Evolutionary conservation across 805 yeast species (phyloP).

Genomic region (Kregervanrija pseudodelftensis): DNA sequence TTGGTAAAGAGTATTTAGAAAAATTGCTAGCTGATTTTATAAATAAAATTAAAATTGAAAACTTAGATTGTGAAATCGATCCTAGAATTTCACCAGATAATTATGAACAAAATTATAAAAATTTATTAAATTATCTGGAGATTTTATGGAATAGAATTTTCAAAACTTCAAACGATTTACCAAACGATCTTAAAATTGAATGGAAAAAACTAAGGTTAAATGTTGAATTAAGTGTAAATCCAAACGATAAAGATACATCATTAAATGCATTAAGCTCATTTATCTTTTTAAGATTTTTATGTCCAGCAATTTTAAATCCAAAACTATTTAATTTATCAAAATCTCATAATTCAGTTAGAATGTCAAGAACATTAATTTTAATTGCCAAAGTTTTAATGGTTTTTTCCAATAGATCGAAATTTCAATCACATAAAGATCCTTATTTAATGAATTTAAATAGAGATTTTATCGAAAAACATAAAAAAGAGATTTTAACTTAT

Average conservation of each 20-base stretch:
- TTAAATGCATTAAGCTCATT: slow-evolving; percentile 78
- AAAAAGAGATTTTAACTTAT: slow-evolving; percentile 55
- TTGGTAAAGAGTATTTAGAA: slow-evolving; percentile 75
- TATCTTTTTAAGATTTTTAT: slow-evolving; percentile 73
- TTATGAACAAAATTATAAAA: slow-evolving; percentile 30
- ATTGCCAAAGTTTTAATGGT: slow-evolving; percentile 75
- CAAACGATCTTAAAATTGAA: slow-evolving; percentile 56
- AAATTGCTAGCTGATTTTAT: slow-evolving; percentile 68
- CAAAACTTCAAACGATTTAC: slow-evolving; percentile 66
- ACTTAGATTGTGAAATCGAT: slow-evolving; percentile 71
- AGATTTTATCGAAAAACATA: slow-evolving; percentile 51
- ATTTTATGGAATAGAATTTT: slow-evolving; percentile 63
- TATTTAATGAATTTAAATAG: slow-evolving; percentile 64
- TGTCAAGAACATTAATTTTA: slow-evolving; percentile 73
- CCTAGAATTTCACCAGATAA: slow-evolving; percentile 42
- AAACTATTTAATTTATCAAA: slow-evolving; percentile 69
- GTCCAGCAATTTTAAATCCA: slow-evolving; percentile 91
- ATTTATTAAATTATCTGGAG: slow-evolving; percentile 35
- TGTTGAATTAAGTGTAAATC: slow-evolving; percentile 56
- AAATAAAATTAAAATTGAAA: slow-evolving; percentile 39
- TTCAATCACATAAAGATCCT: slow-evolving; percentile 78
- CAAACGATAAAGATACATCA: slow-evolving; percentile 41
- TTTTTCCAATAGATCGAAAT: slow-evolving; percentile 66
- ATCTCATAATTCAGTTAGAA: slow-evolving; percentile 61
- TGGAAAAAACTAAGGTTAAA: slow-evolving; percentile 55